Evolutionary conservation across 2,329 filamentous ascomycete species (phyloP), one percentile per base, ranked within the genome.

Genomic region (Exserohilum turcica): DNA sequence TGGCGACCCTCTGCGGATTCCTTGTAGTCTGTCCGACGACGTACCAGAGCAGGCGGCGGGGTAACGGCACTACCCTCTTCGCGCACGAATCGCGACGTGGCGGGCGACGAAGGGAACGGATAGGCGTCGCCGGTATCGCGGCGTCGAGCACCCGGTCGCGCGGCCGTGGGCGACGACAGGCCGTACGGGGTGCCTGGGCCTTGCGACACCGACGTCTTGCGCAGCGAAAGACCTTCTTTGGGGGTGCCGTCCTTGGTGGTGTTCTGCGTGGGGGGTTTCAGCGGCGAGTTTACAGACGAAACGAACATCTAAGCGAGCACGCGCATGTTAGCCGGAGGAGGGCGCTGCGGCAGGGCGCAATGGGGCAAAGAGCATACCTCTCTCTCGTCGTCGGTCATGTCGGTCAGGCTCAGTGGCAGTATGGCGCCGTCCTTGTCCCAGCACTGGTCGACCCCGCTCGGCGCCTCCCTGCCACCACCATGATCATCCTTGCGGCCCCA

Each of bases 251-350:
- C 86, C 78, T 90, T 93, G 65, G 79, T 81, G 19, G 79, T 74
- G 56, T 79, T 84, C 68, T 90, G 88, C 28, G 86, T 84, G 16
- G 90, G 90, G 7, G 90, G 89, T 76, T 97, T 97, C 63, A 97
- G 80, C 29, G 92, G 89, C 31, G 94, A 97, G 74, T 97, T 99
- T 71, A 99, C 92, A 60, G 95, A 94, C 44, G 84, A 85, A 44
- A 86, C 77, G 75, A 97, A 97, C 59, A 89, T 79, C 89, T 96
- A 67, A 63, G 60, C 54, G 55, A 72, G 48, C 45, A 55, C 43
- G 36, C 43, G 48, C 46, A 45, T 6, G 56, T 68, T 52, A 66
- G 63, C 27, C 29, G 27, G 49, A 24, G 32, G 45, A 49, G 27
- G 32, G 45, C 21, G 24, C 29, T 27, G 21, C 40, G 43, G n/a